Percentiles rank a stretch among this genome's conserved stretches.
Conservation (phyloP, 192 early-diverging fungal species). For the Coemansia erecta region DNA sequence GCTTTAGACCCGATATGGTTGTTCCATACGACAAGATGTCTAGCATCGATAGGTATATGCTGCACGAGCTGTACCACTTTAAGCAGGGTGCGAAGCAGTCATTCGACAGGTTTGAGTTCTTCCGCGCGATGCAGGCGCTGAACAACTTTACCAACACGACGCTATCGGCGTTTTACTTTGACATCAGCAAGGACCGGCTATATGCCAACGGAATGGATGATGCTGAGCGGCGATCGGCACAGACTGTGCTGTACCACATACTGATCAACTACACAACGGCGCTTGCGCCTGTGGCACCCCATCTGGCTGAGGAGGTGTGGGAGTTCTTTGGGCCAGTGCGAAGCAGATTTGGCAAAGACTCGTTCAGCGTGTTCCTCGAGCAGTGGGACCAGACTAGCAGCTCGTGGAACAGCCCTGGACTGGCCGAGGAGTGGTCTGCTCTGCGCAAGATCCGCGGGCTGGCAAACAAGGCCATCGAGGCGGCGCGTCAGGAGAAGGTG, state of each 20-base stretch:
- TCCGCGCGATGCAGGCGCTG: conserved; percentile 61
- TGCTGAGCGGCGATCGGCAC: conserved; percentile 57
- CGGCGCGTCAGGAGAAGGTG: conserved; percentile 27
- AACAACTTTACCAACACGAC: conserved; percentile 65
- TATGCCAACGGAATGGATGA: conserved; percentile 57
- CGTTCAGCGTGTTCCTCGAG: conserved; percentile 58
- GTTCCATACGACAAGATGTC: conserved; percentile 57
- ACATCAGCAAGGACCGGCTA: conserved; percentile 74
- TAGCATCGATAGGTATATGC: conserved; percentile 49
- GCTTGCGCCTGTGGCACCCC: conserved; percentile 65
- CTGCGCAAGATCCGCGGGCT: conserved; percentile 36
- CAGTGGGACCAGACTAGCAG: conserved; percentile 56
- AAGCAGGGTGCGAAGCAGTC: conserved; percentile 54
- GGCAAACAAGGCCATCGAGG: conserved; percentile 47
- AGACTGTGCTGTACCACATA: conserved; percentile 64
- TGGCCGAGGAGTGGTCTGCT: conserved; percentile 38
- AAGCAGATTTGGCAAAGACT: conserved; percentile 38
- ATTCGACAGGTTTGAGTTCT: conserved; percentile 64
- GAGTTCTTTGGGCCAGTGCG: conserved; percentile 56
- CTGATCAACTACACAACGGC: conserved; percentile 60
- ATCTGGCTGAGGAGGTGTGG: conserved; percentile 73
- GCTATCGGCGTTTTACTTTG: conserved; percentile 78
- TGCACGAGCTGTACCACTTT: conserved; percentile 66
- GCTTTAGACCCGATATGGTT: conserved; percentile 46
- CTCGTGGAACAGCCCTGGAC: conserved; percentile 24